Percentiles rank a stretch among this genome's conserved stretches.
phyloP scores from a whole-genome alignment of 1,284 basidiomycete genomes.

The Melampsora abietis-canadensis region DNA sequence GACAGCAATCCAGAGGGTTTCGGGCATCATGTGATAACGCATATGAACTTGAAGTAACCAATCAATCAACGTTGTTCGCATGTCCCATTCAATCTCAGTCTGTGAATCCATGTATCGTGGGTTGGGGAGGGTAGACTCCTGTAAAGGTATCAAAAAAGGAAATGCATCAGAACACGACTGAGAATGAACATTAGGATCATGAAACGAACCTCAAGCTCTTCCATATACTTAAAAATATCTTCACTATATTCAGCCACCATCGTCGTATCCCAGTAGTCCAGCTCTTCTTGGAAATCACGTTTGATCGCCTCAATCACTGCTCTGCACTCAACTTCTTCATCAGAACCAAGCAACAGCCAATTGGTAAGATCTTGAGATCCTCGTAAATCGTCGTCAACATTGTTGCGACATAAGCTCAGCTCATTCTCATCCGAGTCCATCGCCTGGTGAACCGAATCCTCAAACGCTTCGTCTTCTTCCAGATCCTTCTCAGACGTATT shows the following conservation, averaged over 20 bases:
- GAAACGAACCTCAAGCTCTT: slow-evolving; percentile 71
- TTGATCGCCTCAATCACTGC: slow-evolving; percentile 53
- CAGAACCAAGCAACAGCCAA: slow-evolving; percentile 63
- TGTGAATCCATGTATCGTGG: slow-evolving; percentile 93
- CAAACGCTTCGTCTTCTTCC: slow-evolving; percentile 59
- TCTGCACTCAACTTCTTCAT: slow-evolving; percentile 51
- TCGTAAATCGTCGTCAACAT: slow-evolving; percentile 24
- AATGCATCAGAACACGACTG: background rate
- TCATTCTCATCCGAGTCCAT: slow-evolving; percentile 42
- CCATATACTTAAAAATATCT: slow-evolving; percentile 97
- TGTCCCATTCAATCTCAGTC: slow-evolving; percentile 84
- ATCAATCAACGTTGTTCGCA: slow-evolving; percentile 51
- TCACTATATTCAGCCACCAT: slow-evolving; percentile 98
- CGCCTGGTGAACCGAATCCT: slow-evolving; percentile 2
- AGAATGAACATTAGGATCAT: background rate
- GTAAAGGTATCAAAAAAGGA: slow-evolving; percentile 28
- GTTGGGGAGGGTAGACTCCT: slow-evolving; percentile 85
- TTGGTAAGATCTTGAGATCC: slow-evolving; percentile 56
- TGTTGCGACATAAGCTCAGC: slow-evolving; percentile 38
- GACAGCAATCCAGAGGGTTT: slow-evolving; percentile 67
- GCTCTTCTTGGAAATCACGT: slow-evolving; percentile 57
- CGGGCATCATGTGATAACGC: slow-evolving; percentile 65
- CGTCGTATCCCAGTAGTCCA: slow-evolving; percentile 83
- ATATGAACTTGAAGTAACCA: slow-evolving; percentile 65
- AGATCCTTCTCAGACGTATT: slow-evolving; percentile 62